Evolutionary conservation across 2,329 filamentous ascomycete genomes (phyloP), one percentile per base, ranked within the genome.

Genomic region (Talaromyces sp.): DNA sequence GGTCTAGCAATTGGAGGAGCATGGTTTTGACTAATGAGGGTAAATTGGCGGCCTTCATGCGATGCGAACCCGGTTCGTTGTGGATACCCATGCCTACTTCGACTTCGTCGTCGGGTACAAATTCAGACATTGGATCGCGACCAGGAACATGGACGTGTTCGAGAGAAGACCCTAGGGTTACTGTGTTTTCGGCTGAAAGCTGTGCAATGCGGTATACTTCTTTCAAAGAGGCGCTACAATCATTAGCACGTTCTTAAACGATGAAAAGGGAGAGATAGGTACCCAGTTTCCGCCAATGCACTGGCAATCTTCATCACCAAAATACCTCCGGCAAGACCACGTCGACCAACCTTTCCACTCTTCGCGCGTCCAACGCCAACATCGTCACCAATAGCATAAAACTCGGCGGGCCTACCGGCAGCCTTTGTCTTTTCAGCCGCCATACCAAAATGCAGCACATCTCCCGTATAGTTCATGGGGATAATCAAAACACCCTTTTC

Each of bases 141-240:
- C 93, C 92, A 0, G 93, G 93, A 0, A 97, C 89, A 69, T 97
- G 93, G n/a, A 97, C 92, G 70, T 96, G 92, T 63, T 89, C 87
- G 41, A 97, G 77, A 55, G 89, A 93, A 2, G 89, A 89, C 15
- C 92, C 93, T 21, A 97, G 89, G 41, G 88, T 91, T 35, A 95
- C 88, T 6, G 93, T 75, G 69, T 96, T 96, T 17, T 84, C 80
- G 2, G 89, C 86, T 2, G 84, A 83, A 52, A 91, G 75, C 67
- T 85, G 81, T 6, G 91, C 91, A 10, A 92, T 83, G 62, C 81
- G 79, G 60, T 86, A 82, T 2, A 95, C 89, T 58, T 96, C 84
- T 21, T 86, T 80, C 62, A 96, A 76, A 46, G 79, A 78, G 8
- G 76, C 76, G 60, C 74, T 76, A 7, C 28, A 45, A 45, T 43